Percentiles rank a stretch among this genome's conserved stretches.
Evolutionary conservation across 1,284 basidiomycete species (phyloP).

Genomic region (Lentinula novae-zelandiae): DNA sequence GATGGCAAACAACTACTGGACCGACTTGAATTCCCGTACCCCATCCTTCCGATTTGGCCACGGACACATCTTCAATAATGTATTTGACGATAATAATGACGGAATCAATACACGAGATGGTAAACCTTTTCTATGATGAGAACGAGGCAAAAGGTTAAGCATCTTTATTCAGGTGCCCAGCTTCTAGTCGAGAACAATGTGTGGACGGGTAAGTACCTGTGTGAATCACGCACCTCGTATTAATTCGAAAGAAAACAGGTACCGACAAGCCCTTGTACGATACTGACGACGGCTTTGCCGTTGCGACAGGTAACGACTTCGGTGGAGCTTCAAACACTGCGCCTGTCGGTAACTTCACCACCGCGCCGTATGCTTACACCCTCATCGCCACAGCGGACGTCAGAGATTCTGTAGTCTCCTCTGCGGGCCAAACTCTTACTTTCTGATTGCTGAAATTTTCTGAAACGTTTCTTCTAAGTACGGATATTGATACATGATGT

Average conservation of each 20-base stretch:
- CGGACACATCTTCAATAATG: constrained; percentile 46
- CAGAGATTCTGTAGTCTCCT: constrained; percentile 26
- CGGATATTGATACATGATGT: background rate
- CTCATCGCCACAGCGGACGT: constrained; percentile 28
- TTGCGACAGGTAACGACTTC: constrained; percentile 32
- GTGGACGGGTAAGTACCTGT: constrained; percentile 27
- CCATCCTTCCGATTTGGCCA: constrained; percentile 21
- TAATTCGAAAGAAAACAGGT: constrained; percentile 14
- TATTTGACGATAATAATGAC: constrained; percentile 34
- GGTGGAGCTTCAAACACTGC: constrained; percentile 31
- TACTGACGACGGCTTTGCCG: constrained; percentile 40
- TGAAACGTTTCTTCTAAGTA: background rate
- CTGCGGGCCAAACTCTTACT: constrained; percentile 35
- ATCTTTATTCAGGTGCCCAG: constrained; percentile 25
- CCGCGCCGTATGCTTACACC: constrained; percentile 33
- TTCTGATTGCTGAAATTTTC: constrained; percentile 18
- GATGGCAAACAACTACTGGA: constrained; percentile 35
- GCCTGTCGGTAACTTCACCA: constrained; percentile 31
- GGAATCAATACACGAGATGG: constrained; percentile 49
- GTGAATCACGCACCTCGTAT: too few species aligned
- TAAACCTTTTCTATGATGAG: background rate
- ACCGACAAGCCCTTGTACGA: constrained; percentile 36
- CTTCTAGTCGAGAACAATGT: constrained; percentile 46
- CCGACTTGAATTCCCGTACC: constrained; percentile 5
- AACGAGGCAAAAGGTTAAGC: background rate